A percentile compares a stretch with the other conserved stretches of the same genome.
These are phyloP conservation scores for Alternaria sp. DNA, from an alignment of 2,329 filamentous ascomycete genomes.

Conservation along the genomic window DNA sequence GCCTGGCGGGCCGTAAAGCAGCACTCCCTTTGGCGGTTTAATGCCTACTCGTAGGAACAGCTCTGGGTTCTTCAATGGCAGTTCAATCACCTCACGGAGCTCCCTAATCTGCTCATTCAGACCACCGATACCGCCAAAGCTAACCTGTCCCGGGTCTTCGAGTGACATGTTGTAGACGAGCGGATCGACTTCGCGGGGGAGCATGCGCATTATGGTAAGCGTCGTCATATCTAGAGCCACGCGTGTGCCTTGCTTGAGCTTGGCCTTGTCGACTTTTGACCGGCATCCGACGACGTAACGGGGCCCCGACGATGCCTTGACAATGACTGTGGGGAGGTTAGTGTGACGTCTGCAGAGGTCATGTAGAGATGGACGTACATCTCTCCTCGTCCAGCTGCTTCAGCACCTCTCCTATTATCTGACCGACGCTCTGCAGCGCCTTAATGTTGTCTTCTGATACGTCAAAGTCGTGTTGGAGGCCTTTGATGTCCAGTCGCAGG, in stretches of 20 bases:
- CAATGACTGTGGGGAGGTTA: slow-evolving; percentile 74
- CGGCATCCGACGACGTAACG: slow-evolving; percentile 98
- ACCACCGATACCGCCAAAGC: slow-evolving; percentile 96
- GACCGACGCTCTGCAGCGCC: slow-evolving; percentile 96
- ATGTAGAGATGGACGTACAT: slow-evolving; percentile 69
- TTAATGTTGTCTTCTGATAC: slow-evolving; percentile 99
- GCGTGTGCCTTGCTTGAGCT: slow-evolving; percentile 97
- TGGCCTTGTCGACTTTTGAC: slow-evolving; percentile 96
- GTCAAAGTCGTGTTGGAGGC: slow-evolving; percentile 91
- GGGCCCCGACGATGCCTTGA: slow-evolving; percentile 96
- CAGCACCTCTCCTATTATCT: slow-evolving; percentile 98
- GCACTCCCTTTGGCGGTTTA: slow-evolving; percentile 96
- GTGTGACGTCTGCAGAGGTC: slow-evolving; percentile 13
- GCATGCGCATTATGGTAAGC: slow-evolving; percentile 99
- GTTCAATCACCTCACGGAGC: slow-evolving; percentile 94
- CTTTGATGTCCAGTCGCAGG: slow-evolving; percentile 94
- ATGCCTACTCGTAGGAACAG: slow-evolving; percentile 96
- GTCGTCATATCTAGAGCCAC: slow-evolving; percentile 99
- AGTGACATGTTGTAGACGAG: slow-evolving; percentile 99
- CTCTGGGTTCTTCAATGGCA: slow-evolving; percentile 98
- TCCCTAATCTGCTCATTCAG: slow-evolving; percentile 98
- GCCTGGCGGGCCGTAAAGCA: slow-evolving; percentile 94
- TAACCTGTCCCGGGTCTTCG: slow-evolving; percentile 96
- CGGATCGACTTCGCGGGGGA: slow-evolving; percentile 96
- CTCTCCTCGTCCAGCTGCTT: slow-evolving; percentile 99